These are phyloP conservation scores for Karstenula rhodostoma DNA, from an alignment of 2,329 filamentous ascomycete genomes.

Conservation along the genomic window DNA sequence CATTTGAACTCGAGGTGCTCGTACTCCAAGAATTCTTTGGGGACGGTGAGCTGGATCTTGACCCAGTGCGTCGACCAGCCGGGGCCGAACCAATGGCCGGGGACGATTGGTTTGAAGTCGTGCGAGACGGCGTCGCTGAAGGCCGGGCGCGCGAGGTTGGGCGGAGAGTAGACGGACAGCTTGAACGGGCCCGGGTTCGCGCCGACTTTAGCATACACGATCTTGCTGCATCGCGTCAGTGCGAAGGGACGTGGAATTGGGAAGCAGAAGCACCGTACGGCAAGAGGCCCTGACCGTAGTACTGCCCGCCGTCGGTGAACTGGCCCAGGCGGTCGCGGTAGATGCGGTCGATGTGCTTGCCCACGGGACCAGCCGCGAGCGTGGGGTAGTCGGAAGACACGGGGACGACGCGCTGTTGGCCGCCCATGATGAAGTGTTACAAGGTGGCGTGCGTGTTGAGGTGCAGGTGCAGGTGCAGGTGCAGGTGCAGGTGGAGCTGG, in stretches of 20 bases:
- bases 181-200: slow-evolving; percentile 77
- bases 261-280: slow-evolving; percentile 60
- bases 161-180: slow-evolving; percentile 86
- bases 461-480: slow-evolving; percentile 12
- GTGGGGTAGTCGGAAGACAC: slow-evolving; percentile 41
- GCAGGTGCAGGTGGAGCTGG: neutral
- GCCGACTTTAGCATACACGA: slow-evolving; percentile 72
- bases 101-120: slow-evolving; percentile 75
- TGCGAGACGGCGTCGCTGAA: slow-evolving; percentile 86
- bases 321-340: slow-evolving; percentile 83
- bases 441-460: slow-evolving; percentile 14
- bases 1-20: slow-evolving; percentile 93
- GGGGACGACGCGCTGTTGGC: slow-evolving; percentile 41
- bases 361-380: slow-evolving; percentile 47
- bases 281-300: slow-evolving; percentile 75
- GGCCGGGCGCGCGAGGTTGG: slow-evolving; percentile 77
- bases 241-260: slow-evolving; percentile 2
- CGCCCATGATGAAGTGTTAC: slow-evolving; percentile 41
- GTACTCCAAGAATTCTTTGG: slow-evolving; percentile 74
- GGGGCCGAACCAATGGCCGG: slow-evolving; percentile 85
- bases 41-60: slow-evolving; percentile 80
- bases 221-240: slow-evolving; percentile 63
- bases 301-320: slow-evolving; percentile 78
- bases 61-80: slow-evolving; percentile 99
- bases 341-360: slow-evolving; percentile 74